Base-by-base conservation (phyloP, 495 filamentous ascomycete genomes). In the Xylaria flabelliformis region DNA sequence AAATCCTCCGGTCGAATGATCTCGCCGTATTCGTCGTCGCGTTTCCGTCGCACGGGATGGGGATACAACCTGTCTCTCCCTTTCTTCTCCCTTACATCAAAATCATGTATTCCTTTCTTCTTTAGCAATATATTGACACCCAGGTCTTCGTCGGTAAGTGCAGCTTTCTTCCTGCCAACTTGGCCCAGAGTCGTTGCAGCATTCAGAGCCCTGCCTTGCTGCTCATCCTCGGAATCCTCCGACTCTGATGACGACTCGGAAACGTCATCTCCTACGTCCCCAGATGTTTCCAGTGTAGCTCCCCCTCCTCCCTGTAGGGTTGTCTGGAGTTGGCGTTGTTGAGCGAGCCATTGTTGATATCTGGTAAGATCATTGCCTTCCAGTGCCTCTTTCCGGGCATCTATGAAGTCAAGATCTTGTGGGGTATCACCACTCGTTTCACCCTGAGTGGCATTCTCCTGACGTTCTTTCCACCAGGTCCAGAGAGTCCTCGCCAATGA, bases 11-110 rank as follows among this genome's bases (percentile, higher is more conserved):
- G 94, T 59, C 94, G 87, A 74, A 98, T 97, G 67, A 95, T 83
- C 72, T 98, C 97, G 55, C 96, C 96, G 77, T 94, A 98, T 71
- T 97, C 95, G 80, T 98, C 97, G 13, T 85, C 88, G 32, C 94
- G 91, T 79, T 91, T 91, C 71, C 94, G 86, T 44, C 92, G 88
- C 46, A 93, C 89, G 19, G 95, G 90, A 61, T 94, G 91, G 0
- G 96, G 96, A 74, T 97, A 98, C 89, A 96, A 93, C 73, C 93
- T 90, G 75, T 99, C 97, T 42, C 94, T 87, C 24, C 96, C 97
- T 79, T 94, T 97, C 76, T 97, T 97, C 19, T 91, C 91, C n/a
- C 93, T 88, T 8, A 98, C 93, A 76, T 97, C 94, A 71, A 91
- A 99, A 79, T 99, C 96, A 79, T 94, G 93, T 21, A 97, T 88